Base-by-base conservation (phyloP, 306 rosid species). In the Castanea sativa region DNA sequence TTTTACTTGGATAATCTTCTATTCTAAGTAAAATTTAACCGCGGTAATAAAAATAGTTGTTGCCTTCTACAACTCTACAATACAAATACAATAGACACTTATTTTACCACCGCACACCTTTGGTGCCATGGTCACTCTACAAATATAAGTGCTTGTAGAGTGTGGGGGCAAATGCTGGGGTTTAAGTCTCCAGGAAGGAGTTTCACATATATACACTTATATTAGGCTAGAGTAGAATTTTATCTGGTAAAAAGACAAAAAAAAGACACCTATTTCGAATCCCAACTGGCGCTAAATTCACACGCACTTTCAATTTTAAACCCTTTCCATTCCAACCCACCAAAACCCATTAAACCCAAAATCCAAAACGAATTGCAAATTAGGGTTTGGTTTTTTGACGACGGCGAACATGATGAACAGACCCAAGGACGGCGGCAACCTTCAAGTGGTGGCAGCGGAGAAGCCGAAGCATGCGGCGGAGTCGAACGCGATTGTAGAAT, bases 401-500 rank as follows among this genome's bases (percentile, higher is more conserved):
- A 68, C 79, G 60, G 83, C 61, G 79, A 21, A 71, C 69, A 90
- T 90, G 53, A 80, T 82, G 51, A 89, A 92, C n/a, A 90, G 85
- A 68, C 82, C 89, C 85, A 87, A 71, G 72, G 88, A 41, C 12
- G 45, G 45, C 45, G 45, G 45, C 45, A 8, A 91, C 14, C 76
- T 89, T 82, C 93, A 83, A 86, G 23, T 94, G 81, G 87, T 88
- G 49, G 85, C 76, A 25, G 87, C 86, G 15, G 87, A 86, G 45
- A 90, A 69, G 45, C 82, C 89, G 45, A 85, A 83, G 20, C 77
- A 83, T 1, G 16, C 83, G 6, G 33, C 82, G 8, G 80, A 80
- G 29, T 89, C 99, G 29, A 85, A 84, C 79, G 98, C 96, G 55
- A 78, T 95, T 10, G 97, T 95, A 32, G 94, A 91, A 83, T 95